phyloP scores from a whole-genome alignment of 2,329 filamentous ascomycete genomes.

The Fusarium aywerte region DNA sequence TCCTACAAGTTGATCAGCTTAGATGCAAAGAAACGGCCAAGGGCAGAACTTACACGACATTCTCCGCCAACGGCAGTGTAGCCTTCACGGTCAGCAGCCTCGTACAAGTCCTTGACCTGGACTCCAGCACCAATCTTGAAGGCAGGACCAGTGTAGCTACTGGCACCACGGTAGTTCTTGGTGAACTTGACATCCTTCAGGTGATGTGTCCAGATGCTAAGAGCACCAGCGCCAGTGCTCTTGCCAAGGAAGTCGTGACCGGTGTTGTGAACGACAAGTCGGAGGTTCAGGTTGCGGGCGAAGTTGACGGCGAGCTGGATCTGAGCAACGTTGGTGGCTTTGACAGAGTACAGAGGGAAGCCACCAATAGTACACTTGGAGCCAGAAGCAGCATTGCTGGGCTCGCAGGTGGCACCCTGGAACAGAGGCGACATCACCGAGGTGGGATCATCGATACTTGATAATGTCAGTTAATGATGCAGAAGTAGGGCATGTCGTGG shows the following conservation, averaged over 20 bases:
- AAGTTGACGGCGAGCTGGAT: slow-evolving; percentile 61
- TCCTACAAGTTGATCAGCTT: slow-evolving; percentile 42
- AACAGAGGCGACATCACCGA: slow-evolving; percentile 56
- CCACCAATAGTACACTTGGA: slow-evolving; percentile 54
- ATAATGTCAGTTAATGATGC: slow-evolving; percentile 5
- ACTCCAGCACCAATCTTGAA: slow-evolving; percentile 66
- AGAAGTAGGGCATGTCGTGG: fast-evolving
- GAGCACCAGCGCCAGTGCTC: slow-evolving; percentile 63
- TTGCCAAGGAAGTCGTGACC: slow-evolving; percentile 66
- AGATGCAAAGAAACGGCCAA: too few species aligned
- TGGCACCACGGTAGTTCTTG: slow-evolving; percentile 52
- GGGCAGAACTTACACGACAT: slow-evolving; percentile 48
- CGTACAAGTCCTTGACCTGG: slow-evolving; percentile 58
- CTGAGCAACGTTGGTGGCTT: slow-evolving; percentile 56
- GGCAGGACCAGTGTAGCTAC: slow-evolving; percentile 60
- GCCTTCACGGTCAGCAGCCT: slow-evolving; percentile 57
- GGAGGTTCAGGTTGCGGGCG: slow-evolving; percentile 58
- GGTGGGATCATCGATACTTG: slow-evolving; percentile 49
- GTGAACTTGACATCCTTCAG: slow-evolving; percentile 56
- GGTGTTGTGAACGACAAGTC: slow-evolving; percentile 61
- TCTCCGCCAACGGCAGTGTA: slow-evolving; percentile 66
- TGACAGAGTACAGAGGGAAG: slow-evolving; percentile 56
- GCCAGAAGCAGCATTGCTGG: slow-evolving; percentile 40
- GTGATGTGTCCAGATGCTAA: slow-evolving; percentile 55
- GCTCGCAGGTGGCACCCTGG: slow-evolving; percentile 53